Evolutionary conservation across 177 flowering plant genomes (phyloP).

Genomic region (Vitis hybrid): DNA sequence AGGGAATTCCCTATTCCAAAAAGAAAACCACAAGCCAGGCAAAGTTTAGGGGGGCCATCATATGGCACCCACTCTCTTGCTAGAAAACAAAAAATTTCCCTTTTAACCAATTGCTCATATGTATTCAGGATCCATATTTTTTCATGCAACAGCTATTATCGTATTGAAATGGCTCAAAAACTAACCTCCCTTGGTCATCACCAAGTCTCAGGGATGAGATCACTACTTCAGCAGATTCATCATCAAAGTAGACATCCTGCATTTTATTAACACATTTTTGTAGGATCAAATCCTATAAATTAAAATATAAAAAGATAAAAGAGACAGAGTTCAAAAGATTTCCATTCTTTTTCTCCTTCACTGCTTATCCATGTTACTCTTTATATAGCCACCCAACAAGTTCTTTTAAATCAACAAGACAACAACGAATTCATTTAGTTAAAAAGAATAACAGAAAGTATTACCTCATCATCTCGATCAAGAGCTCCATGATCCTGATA

Average conservation of each 20-base stretch:
- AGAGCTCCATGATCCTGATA: slow-evolving; percentile 69
- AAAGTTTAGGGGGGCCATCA: too few species aligned
- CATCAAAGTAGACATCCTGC: slow-evolving; percentile 95
- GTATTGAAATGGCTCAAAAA: slow-evolving; percentile 2
- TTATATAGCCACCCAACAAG: background rate
- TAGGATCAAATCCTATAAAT: background rate
- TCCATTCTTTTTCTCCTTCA: background rate
- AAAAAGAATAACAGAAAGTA: background rate
- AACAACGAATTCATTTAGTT: background rate
- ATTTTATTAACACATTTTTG: slow-evolving; percentile 4
- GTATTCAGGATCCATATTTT: too few species aligned
- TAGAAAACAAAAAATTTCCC: too few species aligned
- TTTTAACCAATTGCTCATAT: too few species aligned
- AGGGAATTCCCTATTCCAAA: too few species aligned
- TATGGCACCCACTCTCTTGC: too few species aligned
- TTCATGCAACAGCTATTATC: too few species aligned
- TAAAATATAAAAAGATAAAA: background rate
- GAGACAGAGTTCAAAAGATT: background rate
- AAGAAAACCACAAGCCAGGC: too few species aligned
- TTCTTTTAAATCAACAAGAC: background rate
- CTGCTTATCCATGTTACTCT: slow-evolving; percentile 3
- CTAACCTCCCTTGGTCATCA: slow-evolving; percentile 90
- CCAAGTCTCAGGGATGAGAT: slow-evolving; percentile 92
- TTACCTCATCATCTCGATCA: slow-evolving; percentile 93
- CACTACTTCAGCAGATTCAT: slow-evolving; percentile 97